Conservation (phyloP, 2,329 filamentous ascomycete genomes). For the Seiridium cupressi region DNA sequence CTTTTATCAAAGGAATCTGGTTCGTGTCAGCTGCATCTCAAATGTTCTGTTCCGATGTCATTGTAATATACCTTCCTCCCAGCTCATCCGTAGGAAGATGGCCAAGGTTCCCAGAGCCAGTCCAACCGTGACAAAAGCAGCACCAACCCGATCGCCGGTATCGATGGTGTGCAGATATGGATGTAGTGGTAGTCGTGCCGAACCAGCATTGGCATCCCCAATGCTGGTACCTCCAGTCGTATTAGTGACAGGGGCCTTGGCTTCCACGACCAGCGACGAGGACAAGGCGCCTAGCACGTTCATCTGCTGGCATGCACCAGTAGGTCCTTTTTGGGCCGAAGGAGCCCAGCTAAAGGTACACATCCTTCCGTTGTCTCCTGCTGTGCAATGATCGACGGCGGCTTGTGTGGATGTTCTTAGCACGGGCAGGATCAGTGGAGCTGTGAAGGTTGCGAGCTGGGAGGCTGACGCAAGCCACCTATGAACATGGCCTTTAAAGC, state of each 20-base stretch:
- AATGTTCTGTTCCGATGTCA: background rate
- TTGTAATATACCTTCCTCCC: background rate
- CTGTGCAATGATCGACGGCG: constrained; percentile 47
- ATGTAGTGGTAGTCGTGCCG: background rate
- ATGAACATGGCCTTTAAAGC: constrained; percentile 56
- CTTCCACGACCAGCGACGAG: constrained; percentile 28
- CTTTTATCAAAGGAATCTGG: background rate
- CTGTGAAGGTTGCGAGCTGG: constrained; percentile 48
- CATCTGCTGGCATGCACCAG: constrained; percentile 44
- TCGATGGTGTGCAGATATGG: background rate
- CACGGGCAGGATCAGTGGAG: constrained; percentile 39
- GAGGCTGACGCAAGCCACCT: constrained; percentile 49
- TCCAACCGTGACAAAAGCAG: constrained; percentile 2
- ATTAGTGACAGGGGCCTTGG: constrained; percentile 5
- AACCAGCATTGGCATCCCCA: constrained; percentile 6
- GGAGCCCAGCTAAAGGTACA: constrained; percentile 46
- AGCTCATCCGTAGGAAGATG: constrained; percentile 9
- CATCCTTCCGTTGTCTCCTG: constrained; percentile 33
- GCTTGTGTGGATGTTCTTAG: constrained; percentile 46
- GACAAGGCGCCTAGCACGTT: constrained; percentile 40
- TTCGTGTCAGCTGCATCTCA: background rate
- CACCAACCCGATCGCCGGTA: background rate
- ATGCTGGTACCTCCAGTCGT: constrained; percentile 6
- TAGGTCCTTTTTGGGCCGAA: constrained; percentile 37
- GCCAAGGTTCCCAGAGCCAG: background rate